Base-by-base conservation (phyloP, 2,329 filamentous ascomycete species). In the Septoria petroselini region DNA sequence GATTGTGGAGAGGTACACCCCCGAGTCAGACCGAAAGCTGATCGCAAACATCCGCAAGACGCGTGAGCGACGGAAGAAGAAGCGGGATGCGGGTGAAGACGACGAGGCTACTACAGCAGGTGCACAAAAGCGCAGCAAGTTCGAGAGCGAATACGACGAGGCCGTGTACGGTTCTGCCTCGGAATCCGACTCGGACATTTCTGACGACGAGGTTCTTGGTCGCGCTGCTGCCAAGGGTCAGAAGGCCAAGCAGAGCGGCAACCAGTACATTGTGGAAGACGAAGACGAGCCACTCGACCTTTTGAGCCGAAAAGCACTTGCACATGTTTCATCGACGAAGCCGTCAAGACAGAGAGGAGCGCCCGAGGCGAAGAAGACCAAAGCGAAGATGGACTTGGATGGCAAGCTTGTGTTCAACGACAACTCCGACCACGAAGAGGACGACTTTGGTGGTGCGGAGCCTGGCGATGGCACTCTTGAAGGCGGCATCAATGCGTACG, bases 41-140 rank as follows among this genome's bases (percentile, higher is more conserved):
- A 85, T 98, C 33, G 79, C 84, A 64, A 96, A 97, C 65, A 96
- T 98, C 65, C 86, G 91, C 62, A 98, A 98, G 76, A 90, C 88
- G 29, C 88, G 90, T 68, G 91, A 97, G 70, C 82, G 91, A 56
- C 84, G 81, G 63, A 96, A 95, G 81, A 84, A 85, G 71, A 91
- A 90, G 78, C 95, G 90, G 78, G 86, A 80, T 60, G 78, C 74
- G 38, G 81, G 74, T 7, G 79, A 74, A 14, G 80, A 73, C 1
- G 85, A 78, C 6, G 82, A 77, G 5, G 79, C 76, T 4, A 74
- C 59, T 11, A 54, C 57, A 5, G 47, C 58, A 7, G 27, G 53
- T 9, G 62, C 69, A 65, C 75, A 55, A 52, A 61, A 72, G 48
- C 78, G 79, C 66, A 73, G 80, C 62, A 82, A 83, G 52, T 95